Evolutionary conservation across 1,139 yeast species (phyloP), one percentile per base, ranked within the genome.

Genomic region (Scheffersomyces quercinus): DNA sequence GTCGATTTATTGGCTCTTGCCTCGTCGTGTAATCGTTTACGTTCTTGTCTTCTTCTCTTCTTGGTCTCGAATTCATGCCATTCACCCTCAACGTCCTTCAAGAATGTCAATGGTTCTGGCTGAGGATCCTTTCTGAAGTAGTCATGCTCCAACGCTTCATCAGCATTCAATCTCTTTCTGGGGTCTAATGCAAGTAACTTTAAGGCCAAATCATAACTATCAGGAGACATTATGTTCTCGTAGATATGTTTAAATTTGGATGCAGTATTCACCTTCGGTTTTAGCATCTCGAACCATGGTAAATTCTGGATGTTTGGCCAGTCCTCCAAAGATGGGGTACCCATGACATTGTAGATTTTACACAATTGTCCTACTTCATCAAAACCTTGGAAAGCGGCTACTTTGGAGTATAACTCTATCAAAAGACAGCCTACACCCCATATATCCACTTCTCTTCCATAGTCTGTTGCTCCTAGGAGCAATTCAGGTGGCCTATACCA

Each of bases 401-500:
- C 67, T 52, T 83, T 81, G 3, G 85, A 79, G 60, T 88, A 90
- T 36, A 93, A 65, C 60, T 93, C 99, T 26, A 90, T 77, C 47
- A 93, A 70, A 34, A 93, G 72, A 68, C 99, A 93, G 2, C 99
- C 99, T 51, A 90, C 85, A 0, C 99, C 97, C 99, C 99, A 93
- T 50, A 90, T 84, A 63, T 93, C 99, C 10, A 93, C 95, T 54
- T 88, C 96, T 36, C 91, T 71, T 0, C 95, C 95, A 65, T 93
- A 93, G 47, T 83, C 84, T 0, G 98, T 91, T 0, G 96, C 83
- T 1, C 99, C 99, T 43, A 93, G 65, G 35, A 93, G 69, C 36
- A 93, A 75, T 64, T 93, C 99, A 0, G 99, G 99, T 1, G 99
- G 99, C 48, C 99, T 77, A 64, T 93, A 93, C 99, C 99, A 93